Evolutionary conservation across 225 moss, liverwort and hornwort species (phyloP), one percentile per base, ranked within the genome.

Genomic region (Anthoceros angustus): DNA sequence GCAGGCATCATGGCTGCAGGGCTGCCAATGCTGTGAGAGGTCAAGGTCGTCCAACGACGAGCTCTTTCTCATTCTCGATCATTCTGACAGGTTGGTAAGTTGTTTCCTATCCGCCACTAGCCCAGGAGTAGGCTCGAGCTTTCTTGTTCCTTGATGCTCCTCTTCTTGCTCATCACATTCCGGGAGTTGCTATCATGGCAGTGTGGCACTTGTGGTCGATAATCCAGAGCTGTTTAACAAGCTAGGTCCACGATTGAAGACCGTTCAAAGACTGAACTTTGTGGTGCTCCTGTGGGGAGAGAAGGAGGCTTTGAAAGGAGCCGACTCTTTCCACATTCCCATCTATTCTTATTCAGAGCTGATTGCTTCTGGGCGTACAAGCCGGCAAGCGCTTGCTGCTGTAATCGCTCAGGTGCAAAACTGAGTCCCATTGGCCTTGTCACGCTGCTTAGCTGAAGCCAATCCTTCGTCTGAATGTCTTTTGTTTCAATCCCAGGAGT

Each of bases 121-220:
- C 23, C 10, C 55, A 32, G 32, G 32, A 32, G 32, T 4, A 32
- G 32, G 32, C 32, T 32, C 32, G 32, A 32, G 2, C 32, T 1
- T 32, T 32, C 32, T 32, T 32, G 1, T 32, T 32, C 32, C 32
- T 32, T 32, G 32, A 32, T 4, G 32, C 32, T 32, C 4, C 32
- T 32, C 32, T 32, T 32, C 32, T 32, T 32, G 32, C 32, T 32
- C 32, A 32, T 32, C 32, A 32, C 32, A 32, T 32, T 32, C 4
- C 32, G 32, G 32, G 32, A 32, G 32, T 32, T 32, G 2, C 2
- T 32, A 32, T 4, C 32, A 32, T 32, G 32, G 32, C 32, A 93
- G 93, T 80, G 90, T 86, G 62, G 93, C 87, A 63, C 81, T 90
- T 72, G 83, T 90, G 66, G 86, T 94, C 42, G 93, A 94, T 74